Percentiles rank a stretch among this genome's conserved stretches.
phyloP scores from a whole-genome alignment of 768 basidiomycete species.

The Tulasnella sp. region DNA sequence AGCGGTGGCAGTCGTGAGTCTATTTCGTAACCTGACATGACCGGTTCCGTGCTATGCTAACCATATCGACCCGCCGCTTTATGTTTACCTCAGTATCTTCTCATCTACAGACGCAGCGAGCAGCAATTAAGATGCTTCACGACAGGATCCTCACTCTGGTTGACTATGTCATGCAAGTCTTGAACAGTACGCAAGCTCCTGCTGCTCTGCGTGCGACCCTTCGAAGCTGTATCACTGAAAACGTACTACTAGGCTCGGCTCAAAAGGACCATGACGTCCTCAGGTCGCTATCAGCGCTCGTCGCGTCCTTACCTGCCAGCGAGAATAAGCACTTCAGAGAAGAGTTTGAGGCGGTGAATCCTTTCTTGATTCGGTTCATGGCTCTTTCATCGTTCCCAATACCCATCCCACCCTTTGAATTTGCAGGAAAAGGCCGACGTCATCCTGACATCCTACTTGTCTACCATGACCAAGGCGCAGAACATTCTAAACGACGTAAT shows the following conservation, averaged over 20 bases:
- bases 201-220: background rate
- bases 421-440: slow-evolving; percentile 90
- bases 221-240: too few relatives aligned
- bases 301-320: slow-evolving; percentile 80
- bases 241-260: slow-evolving; percentile 69
- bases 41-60: too few relatives aligned
- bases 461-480: slow-evolving; percentile 79
- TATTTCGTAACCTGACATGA: too few relatives aligned
- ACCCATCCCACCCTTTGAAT: background rate
- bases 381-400: slow-evolving; percentile 1
- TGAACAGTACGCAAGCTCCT: slow-evolving; percentile 65
- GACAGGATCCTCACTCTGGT: slow-evolving; percentile 79
- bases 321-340: slow-evolving; percentile 72
- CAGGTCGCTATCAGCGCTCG: slow-evolving; percentile 71
- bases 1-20: slow-evolving; percentile 68
- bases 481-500: slow-evolving; percentile 76
- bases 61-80: too few relatives aligned
- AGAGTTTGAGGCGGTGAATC: slow-evolving; percentile 75
- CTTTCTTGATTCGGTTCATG: slow-evolving; percentile 8
- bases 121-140: slow-evolving; percentile 93
- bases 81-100: slow-evolving; percentile 70
- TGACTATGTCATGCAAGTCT: slow-evolving; percentile 70
- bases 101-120: slow-evolving; percentile 80
- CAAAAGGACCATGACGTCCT: slow-evolving; percentile 67
- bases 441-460: slow-evolving; percentile 80